phyloP scores from a whole-genome alignment of 1,139 yeast species.

The Diutina sp. region DNA sequence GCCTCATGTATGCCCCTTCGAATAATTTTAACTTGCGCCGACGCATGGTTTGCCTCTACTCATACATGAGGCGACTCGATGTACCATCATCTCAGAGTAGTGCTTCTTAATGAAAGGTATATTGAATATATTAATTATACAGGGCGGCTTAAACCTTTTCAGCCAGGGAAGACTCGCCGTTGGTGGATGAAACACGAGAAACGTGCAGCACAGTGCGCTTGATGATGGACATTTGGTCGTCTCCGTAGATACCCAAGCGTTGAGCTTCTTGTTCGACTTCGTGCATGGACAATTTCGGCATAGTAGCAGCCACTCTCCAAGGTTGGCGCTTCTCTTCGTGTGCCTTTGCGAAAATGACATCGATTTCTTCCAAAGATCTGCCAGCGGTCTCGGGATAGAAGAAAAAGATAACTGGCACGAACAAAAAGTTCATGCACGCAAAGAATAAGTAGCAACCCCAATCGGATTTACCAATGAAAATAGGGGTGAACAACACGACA shows the following conservation, averaged over 20 bases:
- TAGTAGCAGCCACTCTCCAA: slow-evolving; percentile 37
- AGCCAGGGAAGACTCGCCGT: not conserved
- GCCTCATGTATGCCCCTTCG: not conserved
- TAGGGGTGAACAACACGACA: slow-evolving; percentile 42
- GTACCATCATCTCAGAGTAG: not conserved
- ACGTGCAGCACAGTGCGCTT: not conserved
- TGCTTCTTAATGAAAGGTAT: not conserved
- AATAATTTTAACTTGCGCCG: not conserved
- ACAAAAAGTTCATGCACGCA: slow-evolving; percentile 24
- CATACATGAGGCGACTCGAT: not conserved
- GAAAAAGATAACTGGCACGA: slow-evolving; percentile 30
- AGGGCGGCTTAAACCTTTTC: not conserved
- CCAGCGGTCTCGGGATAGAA: slow-evolving; percentile 39
- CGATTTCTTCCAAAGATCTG: slow-evolving; percentile 34
- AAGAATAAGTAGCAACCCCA: slow-evolving; percentile 35
- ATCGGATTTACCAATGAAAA: slow-evolving; percentile 27
- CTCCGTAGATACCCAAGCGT: slow-evolving; percentile 34
- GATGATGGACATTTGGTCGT: slow-evolving; percentile 10
- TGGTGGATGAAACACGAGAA: not conserved
- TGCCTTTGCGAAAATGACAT: slow-evolving; percentile 33
- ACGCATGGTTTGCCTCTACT: not conserved
- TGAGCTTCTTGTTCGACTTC: slow-evolving; percentile 37
- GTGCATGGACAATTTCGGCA: slow-evolving; percentile 32
- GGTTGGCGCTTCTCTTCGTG: slow-evolving; percentile 31
- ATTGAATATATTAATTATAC: not conserved